Evolutionary conservation across 176 grass and related monocot genomes (phyloP), one percentile per base, ranked within the genome.

Genomic region (Phoenix dactylifera): DNA sequence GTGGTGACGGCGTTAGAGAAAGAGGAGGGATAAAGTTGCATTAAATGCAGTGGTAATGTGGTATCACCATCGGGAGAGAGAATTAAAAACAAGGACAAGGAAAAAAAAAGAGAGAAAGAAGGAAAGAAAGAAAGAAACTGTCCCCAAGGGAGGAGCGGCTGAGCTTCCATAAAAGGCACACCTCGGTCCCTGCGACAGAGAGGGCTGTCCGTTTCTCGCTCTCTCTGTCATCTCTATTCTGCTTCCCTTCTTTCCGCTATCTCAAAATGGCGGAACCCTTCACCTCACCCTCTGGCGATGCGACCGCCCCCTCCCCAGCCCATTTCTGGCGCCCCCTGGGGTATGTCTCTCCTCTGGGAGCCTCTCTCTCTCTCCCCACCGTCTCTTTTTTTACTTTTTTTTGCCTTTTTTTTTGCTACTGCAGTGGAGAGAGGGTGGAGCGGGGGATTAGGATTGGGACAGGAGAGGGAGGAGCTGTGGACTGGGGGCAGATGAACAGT

Each of bases 391-490:
- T 32, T 4, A 32, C 29, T 32, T 32, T 15, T 0, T 52, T 24
- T 28, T 28, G 26, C 5, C 4, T 4, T 32, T 32, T 16, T 56
- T 59, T 51, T 20, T 2, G 15, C 9, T 52, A 5, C 17, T 48
- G 50, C 58, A 69, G 80, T 79, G 85, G 72, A 59, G 67, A 22
- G 30, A 35, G 69, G 56, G 18, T 7, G 5, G 29, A 32, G 71
- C 74, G 20, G 85, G 72, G 52, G 16, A 64, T 26, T 73, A 72
- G 60, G 63, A 77, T 73, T 59, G 78, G 44, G 7, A 51, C 23
- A 78, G 69, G 52, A 32, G 29, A 4, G 5, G 26, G 29, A 50
- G 57, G 65, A 48, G 63, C n/a, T 16, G 22, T 15, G 56, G 12
- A 25, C 7, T 6, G 20, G 22, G 15, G 23, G 29, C 60, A 6